Evolutionary conservation across 1,284 basidiomycete genomes (phyloP).

Genomic region (Cryptococcus sp.): DNA sequence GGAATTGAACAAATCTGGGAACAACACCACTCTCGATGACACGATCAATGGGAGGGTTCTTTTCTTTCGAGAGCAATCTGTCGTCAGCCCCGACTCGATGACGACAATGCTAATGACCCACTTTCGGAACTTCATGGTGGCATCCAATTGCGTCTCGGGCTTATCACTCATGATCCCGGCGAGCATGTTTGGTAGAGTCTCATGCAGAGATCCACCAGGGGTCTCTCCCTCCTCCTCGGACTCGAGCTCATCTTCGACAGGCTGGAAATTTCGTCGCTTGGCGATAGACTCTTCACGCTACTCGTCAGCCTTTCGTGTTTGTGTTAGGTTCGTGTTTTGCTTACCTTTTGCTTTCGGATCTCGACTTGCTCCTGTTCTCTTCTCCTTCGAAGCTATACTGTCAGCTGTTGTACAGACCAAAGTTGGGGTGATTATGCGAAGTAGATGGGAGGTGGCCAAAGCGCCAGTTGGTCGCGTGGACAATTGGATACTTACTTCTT

Average conservation of each 20-base stretch:
- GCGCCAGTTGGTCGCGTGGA: not conserved
- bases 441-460: conserved; percentile 11
- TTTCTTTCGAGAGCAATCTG: conserved; percentile 90
- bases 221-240: conserved; percentile 74
- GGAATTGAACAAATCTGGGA: conserved; percentile 93
- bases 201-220: conserved; percentile 49
- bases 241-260: conserved; percentile 59
- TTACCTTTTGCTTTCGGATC: conserved; percentile 82
- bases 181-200: conserved; percentile 72
- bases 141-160: conserved; percentile 85
- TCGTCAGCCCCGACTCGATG: conserved; percentile 2
- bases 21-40: conserved; percentile 98
- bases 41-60: conserved; percentile 98
- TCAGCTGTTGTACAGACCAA: conserved; percentile 1
- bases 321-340: conserved; percentile 93
- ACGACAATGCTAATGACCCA: conserved; percentile 22
- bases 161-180: conserved; percentile 88
- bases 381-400: conserved; percentile 69
- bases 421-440: not conserved
- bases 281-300: conserved; percentile 90
- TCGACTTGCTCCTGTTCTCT: conserved; percentile 96
- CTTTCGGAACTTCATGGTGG: conserved; percentile 94
- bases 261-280: conserved; percentile 87
- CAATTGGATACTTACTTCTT: conserved; percentile 37
- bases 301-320: conserved; percentile 56